These are phyloP conservation scores for Aspergillus luchuensis DNA, from an alignment of 2,329 filamentous ascomycete species.

Conservation along the genomic window DNA sequence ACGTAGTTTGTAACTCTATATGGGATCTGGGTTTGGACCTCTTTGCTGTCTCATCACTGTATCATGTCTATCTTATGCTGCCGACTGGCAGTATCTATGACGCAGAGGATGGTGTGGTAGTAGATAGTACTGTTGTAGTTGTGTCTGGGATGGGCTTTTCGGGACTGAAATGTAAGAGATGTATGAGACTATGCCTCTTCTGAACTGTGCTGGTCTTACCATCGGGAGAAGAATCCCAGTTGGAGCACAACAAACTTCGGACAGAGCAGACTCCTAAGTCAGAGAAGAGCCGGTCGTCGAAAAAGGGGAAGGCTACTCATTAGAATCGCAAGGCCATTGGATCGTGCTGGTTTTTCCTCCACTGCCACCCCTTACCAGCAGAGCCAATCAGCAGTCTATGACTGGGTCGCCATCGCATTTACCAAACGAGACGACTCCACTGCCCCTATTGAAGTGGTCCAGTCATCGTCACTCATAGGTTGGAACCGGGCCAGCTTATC, in stretches of 20 bases:
- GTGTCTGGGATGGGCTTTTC: too few species aligned
- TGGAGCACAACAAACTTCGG: too few species aligned
- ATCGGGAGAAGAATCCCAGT: too few species aligned
- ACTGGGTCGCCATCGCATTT: constrained; percentile 7
- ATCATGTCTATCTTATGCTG: neutral
- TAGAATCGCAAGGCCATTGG: constrained; percentile 13
- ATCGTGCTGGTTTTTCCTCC: neutral
- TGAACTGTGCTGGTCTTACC: too few species aligned
- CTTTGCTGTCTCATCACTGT: neutral
- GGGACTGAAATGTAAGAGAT: too few species aligned
- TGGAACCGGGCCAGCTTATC: constrained; percentile 6
- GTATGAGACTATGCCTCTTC: too few species aligned
- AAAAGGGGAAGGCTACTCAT: constrained; percentile 16
- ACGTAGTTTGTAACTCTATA: neutral
- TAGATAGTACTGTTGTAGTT: too few species aligned
- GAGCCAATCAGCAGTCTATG: constrained; percentile 6
- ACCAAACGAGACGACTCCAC: constrained; percentile 14
- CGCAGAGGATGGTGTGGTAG: too few species aligned
- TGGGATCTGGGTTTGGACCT: neutral
- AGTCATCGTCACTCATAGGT: constrained; percentile 2
- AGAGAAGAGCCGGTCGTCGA: neutral
- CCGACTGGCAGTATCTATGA: neutral
- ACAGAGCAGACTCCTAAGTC: too few species aligned
- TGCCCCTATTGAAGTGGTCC: constrained; percentile 15
- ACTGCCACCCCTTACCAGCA: constrained; percentile 8